phyloP scores from a whole-genome alignment of 2,329 filamentous ascomycete species.

The Claviceps fusiformis region DNA sequence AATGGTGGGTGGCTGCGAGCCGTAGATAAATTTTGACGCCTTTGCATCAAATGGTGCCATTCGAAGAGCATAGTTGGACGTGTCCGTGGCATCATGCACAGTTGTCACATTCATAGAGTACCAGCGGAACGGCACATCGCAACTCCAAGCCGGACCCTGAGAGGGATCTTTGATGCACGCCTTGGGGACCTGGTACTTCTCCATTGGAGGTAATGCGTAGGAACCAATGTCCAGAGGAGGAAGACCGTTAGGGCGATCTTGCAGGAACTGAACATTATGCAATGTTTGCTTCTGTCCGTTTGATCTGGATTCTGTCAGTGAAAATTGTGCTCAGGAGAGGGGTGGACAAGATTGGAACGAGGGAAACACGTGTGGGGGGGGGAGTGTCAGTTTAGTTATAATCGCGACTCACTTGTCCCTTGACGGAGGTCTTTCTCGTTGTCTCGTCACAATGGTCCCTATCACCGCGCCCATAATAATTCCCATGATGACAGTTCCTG shows the following conservation, averaged over 20 bases:
- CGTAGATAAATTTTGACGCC: constrained; percentile 31
- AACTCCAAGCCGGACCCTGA: constrained; percentile 50
- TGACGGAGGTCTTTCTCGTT: background rate
- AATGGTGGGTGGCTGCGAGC: constrained; percentile 38
- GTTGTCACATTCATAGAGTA: constrained; percentile 29
- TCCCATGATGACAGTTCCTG: constrained; percentile 37
- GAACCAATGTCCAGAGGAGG: constrained; percentile 39
- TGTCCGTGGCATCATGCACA: constrained; percentile 13
- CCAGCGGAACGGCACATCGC: constrained; percentile 35
- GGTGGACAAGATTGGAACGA: too few species aligned
- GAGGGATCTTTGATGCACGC: constrained; percentile 43
- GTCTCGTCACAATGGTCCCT: constrained; percentile 12
- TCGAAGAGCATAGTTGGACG: constrained; percentile 26
- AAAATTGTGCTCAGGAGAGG: background rate
- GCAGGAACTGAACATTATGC: constrained; percentile 35
- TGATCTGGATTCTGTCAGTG: constrained; percentile 7
- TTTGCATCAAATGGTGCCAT: constrained; percentile 26
- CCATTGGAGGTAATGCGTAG: constrained; percentile 41
- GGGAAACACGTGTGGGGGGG: background rate
- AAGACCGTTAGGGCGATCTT: constrained; percentile 35
- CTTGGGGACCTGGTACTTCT: constrained; percentile 33
- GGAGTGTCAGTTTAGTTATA: background rate
- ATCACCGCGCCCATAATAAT: constrained; percentile 42
- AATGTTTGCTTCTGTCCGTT: constrained; percentile 20
- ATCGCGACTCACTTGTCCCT: constrained; percentile 13